Evolutionary conservation across 179 eudicot species (phyloP), one percentile per base, ranked within the genome.

Genomic region (Heliamphora ciliata): DNA sequence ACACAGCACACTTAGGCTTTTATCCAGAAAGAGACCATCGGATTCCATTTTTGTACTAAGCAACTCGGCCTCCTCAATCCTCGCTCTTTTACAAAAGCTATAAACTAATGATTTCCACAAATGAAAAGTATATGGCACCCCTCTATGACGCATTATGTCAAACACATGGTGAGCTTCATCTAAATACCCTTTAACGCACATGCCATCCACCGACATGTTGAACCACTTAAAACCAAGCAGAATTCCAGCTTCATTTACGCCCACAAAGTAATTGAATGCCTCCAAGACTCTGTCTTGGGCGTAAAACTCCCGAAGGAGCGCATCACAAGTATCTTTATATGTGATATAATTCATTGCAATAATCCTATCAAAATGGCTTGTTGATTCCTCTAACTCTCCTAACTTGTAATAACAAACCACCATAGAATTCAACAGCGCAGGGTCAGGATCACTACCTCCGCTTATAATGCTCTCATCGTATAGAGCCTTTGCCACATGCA

Each of bases 141-240:
- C 84, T 68, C 70, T 81, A 5, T 77, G 80, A 17, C n/a, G 50
- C 89, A 86, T 86, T 61, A 7, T 69, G 82, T 86, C 84, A 61
- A 86, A 85, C 82, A 88, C 89, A 24, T 82, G 59, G 1, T 82
- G 76, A 46, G 89, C 90, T 72, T 88, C 89, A 46, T 88, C 87
- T 61, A 88, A 75, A 63, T 77, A 85, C 46, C 88, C 86, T n/a
- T 79, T 74, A 47, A 9, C 1, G 51, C 87, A 86, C 84, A 88
- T 82, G 6, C 81, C 82, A 79, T 77, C 69, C 67, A 87, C 77
- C 60, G 86, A 65, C 72, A 58, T 76, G 81, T 84, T 80, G 60
- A 81, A 88, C 74, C 86, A 76, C 54, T 73, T 13, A 60, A 60
- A 78, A 76, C 50, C 18, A 0, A 86, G 74, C 64, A 77, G 21